Base-by-base conservation (phyloP, 257 asterid species). In the Buddleja alternifolia region DNA sequence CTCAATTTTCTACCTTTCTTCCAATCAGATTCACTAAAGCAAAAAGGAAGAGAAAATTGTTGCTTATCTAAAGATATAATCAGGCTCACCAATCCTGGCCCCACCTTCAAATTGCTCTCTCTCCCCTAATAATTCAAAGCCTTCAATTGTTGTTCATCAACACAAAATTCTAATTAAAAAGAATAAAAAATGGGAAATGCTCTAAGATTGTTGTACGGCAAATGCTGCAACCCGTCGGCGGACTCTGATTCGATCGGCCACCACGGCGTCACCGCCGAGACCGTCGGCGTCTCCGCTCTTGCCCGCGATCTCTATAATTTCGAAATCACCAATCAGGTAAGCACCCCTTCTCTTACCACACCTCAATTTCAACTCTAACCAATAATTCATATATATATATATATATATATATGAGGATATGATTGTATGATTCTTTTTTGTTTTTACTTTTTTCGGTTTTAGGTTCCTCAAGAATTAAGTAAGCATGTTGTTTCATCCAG, bases 381-480 rank as follows among this genome's bases (percentile, higher is more conserved):
- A n/a, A n/a, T n/a, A n/a, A n/a, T n/a, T n/a, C n/a, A n/a, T n/a
- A n/a, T n/a, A n/a, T n/a, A n/a, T n/a, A n/a, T n/a, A n/a, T n/a
- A n/a, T n/a, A n/a, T n/a, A n/a, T n/a, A n/a, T n/a, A n/a, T n/a
- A n/a, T 44, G 15, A 25, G 0, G 37, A 6, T 4, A 14, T 70
- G 4, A 40, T 24, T 69, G 62, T n/a, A n/a, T n/a, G 37, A 47
- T 41, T 54, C 59, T 16, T 19, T 8, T 25, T 59, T 17, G 14
- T 24, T 54, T 32, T 10, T n/a, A 19, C 0, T 8, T 58, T 17
- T 8, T 21, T 10, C 8, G 39, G 29, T 15, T 45, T 39, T 25
- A 93, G 99, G 96, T 93, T 71, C 97, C 99, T 65, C 90, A 80
- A 83, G 97, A 83, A 72, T 85, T 93, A 14, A 55, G 69, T 20